Percentiles rank a stretch among this genome's conserved stretches.
Conservation (phyloP, 192 early-diverging fungal genomes). For the Podila epicladia region DNA sequence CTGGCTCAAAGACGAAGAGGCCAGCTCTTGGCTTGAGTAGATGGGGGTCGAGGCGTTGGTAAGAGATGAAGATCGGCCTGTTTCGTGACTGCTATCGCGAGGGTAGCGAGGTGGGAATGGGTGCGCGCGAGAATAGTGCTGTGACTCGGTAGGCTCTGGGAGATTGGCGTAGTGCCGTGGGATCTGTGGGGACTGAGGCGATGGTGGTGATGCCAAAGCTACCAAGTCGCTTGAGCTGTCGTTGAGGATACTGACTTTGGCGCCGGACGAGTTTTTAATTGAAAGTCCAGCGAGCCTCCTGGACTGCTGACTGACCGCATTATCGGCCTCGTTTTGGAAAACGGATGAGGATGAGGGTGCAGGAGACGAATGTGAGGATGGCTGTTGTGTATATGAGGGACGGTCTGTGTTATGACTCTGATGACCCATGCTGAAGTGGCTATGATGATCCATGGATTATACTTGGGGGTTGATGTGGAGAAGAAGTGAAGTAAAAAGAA, state of each 20-base stretch:
- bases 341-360: neutral
- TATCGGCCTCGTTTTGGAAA: slow-evolving; percentile 23
- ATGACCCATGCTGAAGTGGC: too few relatives aligned
- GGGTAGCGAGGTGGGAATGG: neutral
- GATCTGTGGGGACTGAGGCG: neutral
- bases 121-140: neutral
- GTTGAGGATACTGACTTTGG: slow-evolving; percentile 64
- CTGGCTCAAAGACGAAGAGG: slow-evolving; percentile 19
- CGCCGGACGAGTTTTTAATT: slow-evolving; percentile 61
- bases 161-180: neutral
- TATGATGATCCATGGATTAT: too few relatives aligned
- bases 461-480: too few relatives aligned
- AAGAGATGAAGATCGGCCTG: slow-evolving; percentile 38
- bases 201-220: neutral
- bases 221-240: slow-evolving; percentile 18
- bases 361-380: slow-evolving; percentile 8
- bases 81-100: slow-evolving; percentile 6
- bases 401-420: too few relatives aligned
- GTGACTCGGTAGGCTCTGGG: neutral
- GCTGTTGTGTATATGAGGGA: too few relatives aligned
- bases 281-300: slow-evolving; percentile 51
- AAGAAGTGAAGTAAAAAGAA: too few relatives aligned
- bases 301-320: slow-evolving; percentile 31
- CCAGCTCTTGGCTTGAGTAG: slow-evolving; percentile 27
- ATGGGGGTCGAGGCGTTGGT: slow-evolving; percentile 45